phyloP scores from a whole-genome alignment of 345 rosid species.

The Hibiscus mutabilis region DNA sequence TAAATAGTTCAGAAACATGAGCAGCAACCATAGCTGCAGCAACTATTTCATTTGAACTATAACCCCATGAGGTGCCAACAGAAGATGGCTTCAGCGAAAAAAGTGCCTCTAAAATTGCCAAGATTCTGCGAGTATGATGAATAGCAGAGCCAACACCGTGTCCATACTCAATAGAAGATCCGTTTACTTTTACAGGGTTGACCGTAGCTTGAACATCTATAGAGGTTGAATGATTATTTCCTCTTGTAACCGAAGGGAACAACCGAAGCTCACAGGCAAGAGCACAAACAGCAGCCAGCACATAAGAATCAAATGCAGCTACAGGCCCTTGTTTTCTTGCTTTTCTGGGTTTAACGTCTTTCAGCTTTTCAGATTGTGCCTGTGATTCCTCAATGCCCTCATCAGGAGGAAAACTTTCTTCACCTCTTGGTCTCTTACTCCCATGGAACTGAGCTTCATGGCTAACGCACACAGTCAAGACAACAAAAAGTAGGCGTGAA shows the following conservation, averaged over 20 bases:
- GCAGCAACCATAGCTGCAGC: constrained; percentile 99
- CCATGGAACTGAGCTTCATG: constrained; percentile 88
- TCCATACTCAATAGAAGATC: constrained; percentile 48
- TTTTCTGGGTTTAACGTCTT: constrained; percentile 40
- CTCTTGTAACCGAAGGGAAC: constrained; percentile 69
- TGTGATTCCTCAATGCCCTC: constrained; percentile 39
- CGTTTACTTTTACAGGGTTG: constrained; percentile 57
- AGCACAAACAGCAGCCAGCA: constrained; percentile 96
- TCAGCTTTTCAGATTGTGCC: constrained; percentile 26
- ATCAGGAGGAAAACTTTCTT: constrained; percentile 32
- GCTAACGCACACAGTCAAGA: constrained; percentile 91
- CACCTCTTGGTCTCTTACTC: constrained; percentile 66
- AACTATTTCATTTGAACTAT: constrained; percentile 90
- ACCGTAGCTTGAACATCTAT: constrained; percentile 27
- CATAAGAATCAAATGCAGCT: constrained; percentile 94
- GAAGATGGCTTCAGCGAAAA: constrained; percentile 92
- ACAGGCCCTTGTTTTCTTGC: constrained; percentile 83
- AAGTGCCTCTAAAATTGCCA: constrained; percentile 87
- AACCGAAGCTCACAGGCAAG: constrained; percentile 95
- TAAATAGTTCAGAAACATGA: constrained; percentile 85
- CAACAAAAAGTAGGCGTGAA: constrained; percentile 89
- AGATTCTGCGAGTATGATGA: constrained; percentile 83
- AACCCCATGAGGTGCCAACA: constrained; percentile 90
- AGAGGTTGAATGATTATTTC: constrained; percentile 38
- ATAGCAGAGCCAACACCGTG: constrained; percentile 63